Evolutionary conservation across 768 basidiomycete species (phyloP).

Genomic region (Tylopilus subfusipes): DNA sequence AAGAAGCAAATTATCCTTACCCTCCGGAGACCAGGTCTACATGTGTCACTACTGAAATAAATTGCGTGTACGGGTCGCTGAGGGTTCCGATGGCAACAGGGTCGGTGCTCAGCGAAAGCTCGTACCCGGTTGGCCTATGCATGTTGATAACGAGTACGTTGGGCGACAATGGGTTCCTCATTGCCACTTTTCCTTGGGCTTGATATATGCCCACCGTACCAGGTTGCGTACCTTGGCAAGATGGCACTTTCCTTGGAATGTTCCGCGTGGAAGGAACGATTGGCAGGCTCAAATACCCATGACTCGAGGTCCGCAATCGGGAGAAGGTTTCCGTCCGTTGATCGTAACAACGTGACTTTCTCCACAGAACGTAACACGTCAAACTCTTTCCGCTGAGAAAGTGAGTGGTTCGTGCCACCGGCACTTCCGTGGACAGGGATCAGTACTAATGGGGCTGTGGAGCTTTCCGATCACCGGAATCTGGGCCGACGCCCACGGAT

Average conservation of each 20-base stretch:
- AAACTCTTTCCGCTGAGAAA: no score
- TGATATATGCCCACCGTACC: neutral
- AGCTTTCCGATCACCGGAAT: neutral
- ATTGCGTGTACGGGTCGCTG: no score
- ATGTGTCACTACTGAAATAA: neutral
- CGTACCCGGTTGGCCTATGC: neutral
- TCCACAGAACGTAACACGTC: neutral
- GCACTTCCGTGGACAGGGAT: neutral
- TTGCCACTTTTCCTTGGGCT: neutral
- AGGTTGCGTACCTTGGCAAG: slow-evolving; percentile 2
- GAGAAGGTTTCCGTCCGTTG: neutral
- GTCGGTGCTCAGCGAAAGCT: neutral
- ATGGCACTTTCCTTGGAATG: neutral
- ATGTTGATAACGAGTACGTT: neutral
- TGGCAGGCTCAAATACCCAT: neutral
- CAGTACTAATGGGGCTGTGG: neutral
- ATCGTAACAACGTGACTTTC: neutral
- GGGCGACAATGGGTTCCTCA: neutral
- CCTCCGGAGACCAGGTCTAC: neutral
- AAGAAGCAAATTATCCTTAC: neutral
- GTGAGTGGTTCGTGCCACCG: no score
- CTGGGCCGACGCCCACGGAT: neutral
- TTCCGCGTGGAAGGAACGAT: neutral
- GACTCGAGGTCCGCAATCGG: neutral
- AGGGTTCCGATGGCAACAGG: no score